Base-by-base conservation (phyloP, 192 early-diverging fungal species). In the Coemansia sp. region DNA sequence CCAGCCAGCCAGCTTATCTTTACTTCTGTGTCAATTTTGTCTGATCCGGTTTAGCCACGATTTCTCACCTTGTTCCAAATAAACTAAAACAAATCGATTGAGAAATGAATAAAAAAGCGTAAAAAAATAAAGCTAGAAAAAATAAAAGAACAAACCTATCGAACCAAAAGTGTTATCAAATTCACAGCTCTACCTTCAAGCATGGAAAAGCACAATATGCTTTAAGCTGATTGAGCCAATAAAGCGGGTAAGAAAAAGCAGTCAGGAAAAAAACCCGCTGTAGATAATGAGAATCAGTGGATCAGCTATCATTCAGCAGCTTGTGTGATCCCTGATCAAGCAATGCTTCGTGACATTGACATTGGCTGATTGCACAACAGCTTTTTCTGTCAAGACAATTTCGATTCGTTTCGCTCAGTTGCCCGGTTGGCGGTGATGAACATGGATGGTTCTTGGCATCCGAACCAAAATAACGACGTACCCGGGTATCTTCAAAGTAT, bases 191-290 rank as follows among this genome's bases (percentile, higher is more conserved):
- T 8, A 48, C 45, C 3, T 12, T 15, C 45, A 48, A 41, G 39
- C 39, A 9, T 41, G 5, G 11, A 41, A 41, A 41, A 11, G 39
- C 39, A 41, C 5, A 41, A 8, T n/a, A n/a, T n/a, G n/a, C n/a
- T n/a, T n/a, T n/a, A n/a, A 41, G 9, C 9, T 5, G 9, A 8
- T 41, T 8, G 39, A 41, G 39, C 39, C 39, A 41, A 41, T 41
- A 41, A 53, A 53, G 15, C 51, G 51, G 15, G 51, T 15, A n/a
- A 60, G 11, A 60, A 60, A 60, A 38, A 60, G 58, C 58, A 60
- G 34, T 37, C 34, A 7, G 35, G 36, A 35, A 60, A 35, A 60
- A 60, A 60, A 56, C 9, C 3, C 12, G 45, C 3, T 12, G 45
- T 15, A 60, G 58, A 60, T 60, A 60, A 37, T 37, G 35, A 37